A percentile compares a stretch with the other conserved stretches of the same genome.
These are phyloP conservation scores for Dactylellina leptospora DNA, from an alignment of 2,329 filamentous ascomycete genomes.

Conservation along the genomic window DNA sequence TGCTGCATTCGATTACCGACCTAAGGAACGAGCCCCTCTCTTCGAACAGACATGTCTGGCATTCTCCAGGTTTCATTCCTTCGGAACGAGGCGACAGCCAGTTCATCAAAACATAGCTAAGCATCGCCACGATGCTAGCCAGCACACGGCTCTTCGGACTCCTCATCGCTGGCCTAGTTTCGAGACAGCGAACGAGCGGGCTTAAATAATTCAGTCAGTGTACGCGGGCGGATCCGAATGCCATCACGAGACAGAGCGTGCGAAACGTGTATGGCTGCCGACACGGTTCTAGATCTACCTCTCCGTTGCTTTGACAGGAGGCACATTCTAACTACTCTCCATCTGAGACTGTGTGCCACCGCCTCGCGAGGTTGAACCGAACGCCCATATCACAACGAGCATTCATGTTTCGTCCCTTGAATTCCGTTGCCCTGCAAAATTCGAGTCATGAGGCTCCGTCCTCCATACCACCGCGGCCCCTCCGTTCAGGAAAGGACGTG, in stretches of 20 bases:
- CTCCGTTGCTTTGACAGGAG: too few relatives aligned
- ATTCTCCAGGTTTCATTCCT: conserved; percentile 13
- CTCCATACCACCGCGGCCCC: too few relatives aligned
- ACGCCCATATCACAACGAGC: neutral
- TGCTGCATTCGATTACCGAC: neutral
- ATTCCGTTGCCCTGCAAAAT: too few relatives aligned
- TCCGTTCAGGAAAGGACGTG: too few relatives aligned
- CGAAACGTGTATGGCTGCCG: neutral
- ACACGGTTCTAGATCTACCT: neutral
- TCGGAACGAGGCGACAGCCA: conserved; percentile 34
- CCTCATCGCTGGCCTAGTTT: neutral
- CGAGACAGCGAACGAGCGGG: too few relatives aligned
- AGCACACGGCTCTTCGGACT: conserved; percentile 9
- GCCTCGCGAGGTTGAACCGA: conserved; percentile 6
- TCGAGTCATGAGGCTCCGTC: too few relatives aligned
- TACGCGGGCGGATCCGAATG: neutral
- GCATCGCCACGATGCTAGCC: conserved; percentile 25
- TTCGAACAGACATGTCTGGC: conserved; percentile 20
- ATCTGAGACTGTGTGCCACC: neutral
- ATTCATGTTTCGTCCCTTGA: too few relatives aligned
- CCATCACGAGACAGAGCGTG: neutral
- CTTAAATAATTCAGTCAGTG: too few relatives aligned
- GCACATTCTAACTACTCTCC: neutral
- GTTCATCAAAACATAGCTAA: conserved; percentile 5
- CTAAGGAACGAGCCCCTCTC: too few relatives aligned